These are phyloP conservation scores for Tetrahymena elliotti DNA, from an alignment of 73 alveolate species.

Conservation along the genomic window DNA sequence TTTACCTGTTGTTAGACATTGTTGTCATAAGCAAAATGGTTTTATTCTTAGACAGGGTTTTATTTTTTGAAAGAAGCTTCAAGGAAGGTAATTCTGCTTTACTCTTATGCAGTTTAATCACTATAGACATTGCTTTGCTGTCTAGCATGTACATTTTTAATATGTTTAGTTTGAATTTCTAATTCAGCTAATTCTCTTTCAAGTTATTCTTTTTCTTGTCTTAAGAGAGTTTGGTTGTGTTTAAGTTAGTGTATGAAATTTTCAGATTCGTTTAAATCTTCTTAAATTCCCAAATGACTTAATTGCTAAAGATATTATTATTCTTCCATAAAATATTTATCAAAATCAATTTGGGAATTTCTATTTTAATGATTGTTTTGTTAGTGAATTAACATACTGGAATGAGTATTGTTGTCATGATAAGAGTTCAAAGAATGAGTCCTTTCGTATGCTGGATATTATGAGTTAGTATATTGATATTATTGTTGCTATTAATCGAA, in stretches of 20 bases:
- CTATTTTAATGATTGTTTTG: background rate
- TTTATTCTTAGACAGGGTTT: background rate
- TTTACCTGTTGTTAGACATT: background rate
- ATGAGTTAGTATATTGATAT: background rate
- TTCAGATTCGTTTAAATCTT: background rate
- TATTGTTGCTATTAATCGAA: too few relatives aligned
- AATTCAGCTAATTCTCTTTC: background rate
- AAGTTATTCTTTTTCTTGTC: background rate
- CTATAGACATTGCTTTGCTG: background rate
- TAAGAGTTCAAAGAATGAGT: background rate
- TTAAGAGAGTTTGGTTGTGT: background rate
- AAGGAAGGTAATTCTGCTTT: background rate
- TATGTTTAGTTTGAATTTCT: background rate
- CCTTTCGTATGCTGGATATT: background rate
- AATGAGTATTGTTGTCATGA: background rate
- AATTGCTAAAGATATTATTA: background rate
- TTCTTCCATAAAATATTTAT: background rate
- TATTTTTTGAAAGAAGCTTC: background rate
- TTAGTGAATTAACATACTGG: background rate
- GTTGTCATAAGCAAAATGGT: background rate
- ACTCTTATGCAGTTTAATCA: background rate
- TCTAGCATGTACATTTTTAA: background rate
- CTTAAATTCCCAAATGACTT: background rate
- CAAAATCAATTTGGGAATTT: background rate
- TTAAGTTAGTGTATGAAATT: background rate